Evolutionary conservation across 2,329 filamentous ascomycete genomes (phyloP).

Genomic region (Monosporascus sp.): DNA sequence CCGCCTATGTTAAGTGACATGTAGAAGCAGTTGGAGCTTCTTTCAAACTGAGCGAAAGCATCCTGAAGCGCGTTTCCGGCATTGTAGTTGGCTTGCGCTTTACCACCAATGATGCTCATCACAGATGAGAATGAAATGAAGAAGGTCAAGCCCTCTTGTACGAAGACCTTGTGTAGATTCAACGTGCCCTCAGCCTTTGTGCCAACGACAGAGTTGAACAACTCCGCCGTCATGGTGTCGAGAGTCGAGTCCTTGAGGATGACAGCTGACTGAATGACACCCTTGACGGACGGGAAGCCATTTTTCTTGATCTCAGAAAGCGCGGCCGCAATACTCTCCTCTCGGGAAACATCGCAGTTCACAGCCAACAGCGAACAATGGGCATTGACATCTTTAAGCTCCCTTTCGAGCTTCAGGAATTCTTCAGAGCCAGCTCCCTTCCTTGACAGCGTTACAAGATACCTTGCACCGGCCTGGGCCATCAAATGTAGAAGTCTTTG

Average conservation of each 20-base stretch:
- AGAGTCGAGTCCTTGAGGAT: slow-evolving; percentile 12
- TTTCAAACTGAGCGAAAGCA: background rate
- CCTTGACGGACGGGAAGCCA: slow-evolving; percentile 2
- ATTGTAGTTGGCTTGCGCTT: background rate
- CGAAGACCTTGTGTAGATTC: background rate
- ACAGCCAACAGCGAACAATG: background rate
- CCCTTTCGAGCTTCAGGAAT: background rate
- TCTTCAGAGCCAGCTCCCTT: background rate
- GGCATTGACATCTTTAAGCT: background rate
- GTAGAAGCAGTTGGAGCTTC: background rate
- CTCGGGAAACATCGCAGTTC: background rate
- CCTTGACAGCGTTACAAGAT: slow-evolving; percentile 8
- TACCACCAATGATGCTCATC: background rate
- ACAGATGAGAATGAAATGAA: background rate
- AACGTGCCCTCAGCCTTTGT: background rate
- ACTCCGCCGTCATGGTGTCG: slow-evolving; percentile 2
- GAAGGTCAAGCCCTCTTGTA: background rate
- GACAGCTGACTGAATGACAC: slow-evolving; percentile 12
- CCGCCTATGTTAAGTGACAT: background rate
- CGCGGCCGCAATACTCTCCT: background rate
- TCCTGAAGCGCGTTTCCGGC: background rate
- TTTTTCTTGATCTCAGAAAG: background rate
- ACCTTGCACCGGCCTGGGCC: slow-evolving; percentile 5
- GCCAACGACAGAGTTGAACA: background rate
- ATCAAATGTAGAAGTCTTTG: slow-evolving; percentile 4